A percentile compares a stretch with the other conserved stretches of the same genome.
These are phyloP conservation scores for Fusarium musae DNA, from an alignment of 2,329 filamentous ascomycete species.

Conservation along the genomic window DNA sequence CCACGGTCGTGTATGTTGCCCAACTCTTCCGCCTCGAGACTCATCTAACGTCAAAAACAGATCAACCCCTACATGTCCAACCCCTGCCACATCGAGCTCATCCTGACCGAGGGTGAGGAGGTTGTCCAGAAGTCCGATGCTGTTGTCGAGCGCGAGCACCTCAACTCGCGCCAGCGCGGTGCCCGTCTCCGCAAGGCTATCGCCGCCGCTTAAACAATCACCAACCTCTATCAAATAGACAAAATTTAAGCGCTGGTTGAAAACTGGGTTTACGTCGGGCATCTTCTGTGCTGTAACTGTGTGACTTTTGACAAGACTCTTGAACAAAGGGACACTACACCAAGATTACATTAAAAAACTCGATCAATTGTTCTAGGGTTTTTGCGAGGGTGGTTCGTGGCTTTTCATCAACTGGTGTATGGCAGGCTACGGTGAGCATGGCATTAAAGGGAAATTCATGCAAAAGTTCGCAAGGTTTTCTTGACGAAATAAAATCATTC, in stretches of 20 bases:
- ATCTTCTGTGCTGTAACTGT: constrained; percentile 37
- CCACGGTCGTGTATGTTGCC: constrained; percentile 93
- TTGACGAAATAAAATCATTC: constrained; percentile 53
- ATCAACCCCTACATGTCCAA: constrained; percentile 99
- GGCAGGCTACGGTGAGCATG: constrained; percentile 54
- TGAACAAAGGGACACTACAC: constrained; percentile 26
- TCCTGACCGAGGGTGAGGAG: constrained; percentile 98
- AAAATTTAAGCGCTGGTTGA: constrained; percentile 42
- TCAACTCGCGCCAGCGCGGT: constrained; percentile 94
- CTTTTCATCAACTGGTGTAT: constrained; percentile 55
- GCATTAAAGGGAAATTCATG: constrained; percentile 54
- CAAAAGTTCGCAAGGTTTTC: constrained; percentile 51
- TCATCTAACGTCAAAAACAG: constrained; percentile 58
- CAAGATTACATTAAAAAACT: constrained; percentile 33
- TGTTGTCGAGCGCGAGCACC: constrained; percentile 76
- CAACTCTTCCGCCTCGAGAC: background rate
- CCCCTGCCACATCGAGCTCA: constrained; percentile 99
- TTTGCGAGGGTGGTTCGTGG: constrained; percentile 50
- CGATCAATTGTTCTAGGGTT: constrained; percentile 45
- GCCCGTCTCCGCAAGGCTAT: constrained; percentile 71
- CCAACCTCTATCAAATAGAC: constrained; percentile 32
- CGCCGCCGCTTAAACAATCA: constrained; percentile 66
- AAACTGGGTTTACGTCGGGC: constrained; percentile 39
- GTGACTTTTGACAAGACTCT: constrained; percentile 33
- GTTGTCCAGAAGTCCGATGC: constrained; percentile 95